These are phyloP conservation scores for Hanseniaspora sp. DNA, from an alignment of 1,139 yeast genomes.

Conservation along the genomic window DNA sequence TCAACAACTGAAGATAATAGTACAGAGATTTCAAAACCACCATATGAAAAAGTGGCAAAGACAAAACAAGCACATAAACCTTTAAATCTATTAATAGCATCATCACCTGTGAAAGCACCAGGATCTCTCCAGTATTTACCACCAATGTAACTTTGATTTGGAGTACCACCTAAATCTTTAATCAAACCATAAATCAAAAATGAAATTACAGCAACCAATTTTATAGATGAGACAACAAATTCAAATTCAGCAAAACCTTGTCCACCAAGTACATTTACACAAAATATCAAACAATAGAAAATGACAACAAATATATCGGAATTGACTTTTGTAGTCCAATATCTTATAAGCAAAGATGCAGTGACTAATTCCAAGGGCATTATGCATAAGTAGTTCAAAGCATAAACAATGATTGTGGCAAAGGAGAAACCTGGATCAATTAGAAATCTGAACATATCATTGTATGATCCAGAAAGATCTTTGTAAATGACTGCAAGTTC, in stretches of 20 bases:
- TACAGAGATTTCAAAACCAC: constrained; percentile 59
- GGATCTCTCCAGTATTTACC: constrained; percentile 49
- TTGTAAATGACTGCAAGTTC: constrained; percentile 64
- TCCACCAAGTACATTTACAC: constrained; percentile 53
- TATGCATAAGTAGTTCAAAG: constrained; percentile 67
- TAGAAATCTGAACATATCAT: constrained; percentile 52
- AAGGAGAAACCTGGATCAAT: constrained; percentile 71
- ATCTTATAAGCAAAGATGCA: constrained; percentile 56
- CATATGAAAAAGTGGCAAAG: constrained; percentile 71
- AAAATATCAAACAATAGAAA: constrained; percentile 45
- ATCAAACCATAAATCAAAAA: constrained; percentile 52
- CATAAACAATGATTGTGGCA: constrained; percentile 70
- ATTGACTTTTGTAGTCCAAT: constrained; percentile 48
- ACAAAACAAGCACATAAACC: constrained; percentile 72
- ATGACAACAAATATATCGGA: constrained; percentile 56
- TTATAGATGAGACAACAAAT: constrained; percentile 45
- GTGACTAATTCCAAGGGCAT: constrained; percentile 71
- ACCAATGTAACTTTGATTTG: constrained; percentile 45
- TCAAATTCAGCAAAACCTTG: constrained; percentile 68
- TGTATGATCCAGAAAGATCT: constrained; percentile 70
- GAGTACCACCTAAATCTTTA: constrained; percentile 49
- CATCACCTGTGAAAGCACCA: constrained; percentile 47
- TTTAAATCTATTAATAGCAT: constrained; percentile 35
- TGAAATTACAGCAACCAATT: constrained; percentile 50
- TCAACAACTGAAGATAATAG: constrained; percentile 82